A percentile compares a stretch with the other conserved stretches of the same genome.
These are phyloP conservation scores for Boletus edulis DNA, from an alignment of 768 basidiomycete species.

Conservation along the genomic window DNA sequence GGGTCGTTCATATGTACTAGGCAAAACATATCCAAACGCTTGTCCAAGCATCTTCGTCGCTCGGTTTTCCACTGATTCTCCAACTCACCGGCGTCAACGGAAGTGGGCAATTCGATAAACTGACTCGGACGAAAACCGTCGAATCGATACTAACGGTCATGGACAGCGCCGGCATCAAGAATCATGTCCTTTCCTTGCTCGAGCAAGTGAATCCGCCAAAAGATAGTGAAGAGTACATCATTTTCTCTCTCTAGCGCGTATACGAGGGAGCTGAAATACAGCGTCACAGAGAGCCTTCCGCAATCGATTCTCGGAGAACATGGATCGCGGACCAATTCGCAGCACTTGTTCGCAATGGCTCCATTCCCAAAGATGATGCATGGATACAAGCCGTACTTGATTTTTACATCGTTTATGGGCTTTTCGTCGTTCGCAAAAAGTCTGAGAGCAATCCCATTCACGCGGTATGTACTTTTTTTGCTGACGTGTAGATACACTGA, in stretches of 20 bases:
- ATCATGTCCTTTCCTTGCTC: constrained; percentile 73
- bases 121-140: constrained; percentile 91
- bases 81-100: constrained; percentile 84
- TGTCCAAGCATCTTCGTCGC: constrained; percentile 70
- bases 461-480: constrained; percentile 46
- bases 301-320: constrained; percentile 53
- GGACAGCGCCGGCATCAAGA: constrained; percentile 69
- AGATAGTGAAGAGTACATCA: constrained; percentile 41
- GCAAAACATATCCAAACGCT: constrained; percentile 72
- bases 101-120: constrained; percentile 83
- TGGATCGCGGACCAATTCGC: constrained; percentile 91
- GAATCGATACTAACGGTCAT: constrained; percentile 78
- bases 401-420: constrained; percentile 79
- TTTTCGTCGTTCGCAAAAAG: constrained; percentile 75
- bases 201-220: constrained; percentile 53
- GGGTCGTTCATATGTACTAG: constrained; percentile 36
- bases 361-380: constrained; percentile 74
- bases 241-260: background rate
- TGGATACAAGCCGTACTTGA: constrained; percentile 77
- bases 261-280: constrained; percentile 11
- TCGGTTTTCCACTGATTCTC: constrained; percentile 82
- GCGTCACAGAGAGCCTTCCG: constrained; percentile 41
- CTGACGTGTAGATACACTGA: background rate
- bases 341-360: constrained; percentile 72
- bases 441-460: constrained; percentile 59